A percentile compares a stretch with the other conserved stretches of the same genome.
These are phyloP conservation scores for Neurospora sp. DNA, from an alignment of 495 filamentous ascomycete genomes.

Conservation along the genomic window DNA sequence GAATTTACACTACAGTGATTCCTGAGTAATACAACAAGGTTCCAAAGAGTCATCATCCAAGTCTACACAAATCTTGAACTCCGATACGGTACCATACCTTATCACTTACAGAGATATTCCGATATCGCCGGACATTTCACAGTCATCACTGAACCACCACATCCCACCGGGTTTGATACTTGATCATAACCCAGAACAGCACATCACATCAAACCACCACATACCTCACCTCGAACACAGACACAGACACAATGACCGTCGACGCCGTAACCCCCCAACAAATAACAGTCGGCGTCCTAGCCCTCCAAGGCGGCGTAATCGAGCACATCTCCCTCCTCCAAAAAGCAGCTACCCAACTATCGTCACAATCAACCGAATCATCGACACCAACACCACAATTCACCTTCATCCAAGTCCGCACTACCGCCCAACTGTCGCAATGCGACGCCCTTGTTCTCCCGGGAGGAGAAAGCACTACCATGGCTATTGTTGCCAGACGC, in stretches of 20 bases:
- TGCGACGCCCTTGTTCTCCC: conserved; percentile 86
- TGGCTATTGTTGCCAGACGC: conserved; percentile 77
- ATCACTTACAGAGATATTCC: not conserved
- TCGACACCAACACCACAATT: conserved; percentile 21
- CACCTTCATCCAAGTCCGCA: conserved; percentile 72
- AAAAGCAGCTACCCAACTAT: conserved; percentile 40
- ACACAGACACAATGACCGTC: not conserved
- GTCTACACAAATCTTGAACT: not conserved
- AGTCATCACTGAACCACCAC: not conserved
- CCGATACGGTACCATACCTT: not conserved
- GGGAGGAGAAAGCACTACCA: conserved; percentile 90
- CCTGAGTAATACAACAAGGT: not conserved
- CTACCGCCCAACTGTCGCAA: conserved; percentile 50
- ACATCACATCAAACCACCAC: not conserved
- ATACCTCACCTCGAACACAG: not conserved
- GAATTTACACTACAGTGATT: not conserved
- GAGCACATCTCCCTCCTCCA: conserved; percentile 76
- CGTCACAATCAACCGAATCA: not conserved
- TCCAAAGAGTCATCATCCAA: not conserved
- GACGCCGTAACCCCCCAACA: not conserved
- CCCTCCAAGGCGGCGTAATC: conserved; percentile 86
- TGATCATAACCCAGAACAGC: not conserved
- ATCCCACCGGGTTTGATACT: not conserved
- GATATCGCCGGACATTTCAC: not conserved
- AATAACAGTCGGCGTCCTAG: conserved; percentile 72